phyloP scores from a whole-genome alignment of 2,329 filamentous ascomycete genomes.

The Drechmeria coniospora region DNA sequence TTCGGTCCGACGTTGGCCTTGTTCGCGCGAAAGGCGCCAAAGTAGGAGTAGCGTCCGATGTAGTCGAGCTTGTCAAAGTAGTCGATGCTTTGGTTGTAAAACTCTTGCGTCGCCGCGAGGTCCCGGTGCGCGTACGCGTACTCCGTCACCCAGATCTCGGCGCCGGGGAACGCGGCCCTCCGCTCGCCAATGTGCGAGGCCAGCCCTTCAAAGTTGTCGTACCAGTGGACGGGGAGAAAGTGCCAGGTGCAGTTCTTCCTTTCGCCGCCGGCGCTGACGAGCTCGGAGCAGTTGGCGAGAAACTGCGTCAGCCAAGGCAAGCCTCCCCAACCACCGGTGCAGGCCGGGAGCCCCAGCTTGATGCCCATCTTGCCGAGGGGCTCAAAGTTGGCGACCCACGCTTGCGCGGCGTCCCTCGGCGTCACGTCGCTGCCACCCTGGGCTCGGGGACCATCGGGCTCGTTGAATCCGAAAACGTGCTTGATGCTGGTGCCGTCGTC shows the following conservation, averaged over 20 bases:
- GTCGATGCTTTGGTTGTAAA: conserved; percentile 50
- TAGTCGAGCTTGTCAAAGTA: conserved; percentile 46
- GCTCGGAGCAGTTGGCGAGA: conserved; percentile 43
- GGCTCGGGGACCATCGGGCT: conserved; percentile 45
- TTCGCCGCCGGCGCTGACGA: conserved; percentile 29
- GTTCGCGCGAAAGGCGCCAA: conserved; percentile 55
- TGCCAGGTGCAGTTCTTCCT: conserved; percentile 43
- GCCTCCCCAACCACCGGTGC: conserved; percentile 45
- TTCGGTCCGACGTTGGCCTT: conserved; percentile 63
- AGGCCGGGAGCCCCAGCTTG: conserved; percentile 54
- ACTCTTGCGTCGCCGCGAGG: conserved; percentile 41
- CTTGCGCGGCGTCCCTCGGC: conserved; percentile 44
- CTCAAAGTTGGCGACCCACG: conserved; percentile 58
- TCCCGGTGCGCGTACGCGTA: conserved; percentile 47
- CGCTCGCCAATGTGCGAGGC: conserved; percentile 48
- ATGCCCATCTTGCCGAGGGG: conserved; percentile 50
- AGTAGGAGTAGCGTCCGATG: conserved; percentile 57
- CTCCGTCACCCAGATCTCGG: conserved; percentile 64
- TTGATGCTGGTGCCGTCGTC: conserved; percentile 38
- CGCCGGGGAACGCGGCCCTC: conserved; percentile 31
- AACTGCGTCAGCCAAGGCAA: conserved; percentile 54
- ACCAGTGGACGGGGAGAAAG: conserved; percentile 52
- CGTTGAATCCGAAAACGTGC: conserved; percentile 64
- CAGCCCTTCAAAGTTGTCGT: conserved; percentile 53
- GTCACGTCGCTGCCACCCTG: conserved; percentile 49